Evolutionary conservation across 306 rosid species (phyloP), one percentile per base, ranked within the genome.

Genomic region (Prunus salicina): DNA sequence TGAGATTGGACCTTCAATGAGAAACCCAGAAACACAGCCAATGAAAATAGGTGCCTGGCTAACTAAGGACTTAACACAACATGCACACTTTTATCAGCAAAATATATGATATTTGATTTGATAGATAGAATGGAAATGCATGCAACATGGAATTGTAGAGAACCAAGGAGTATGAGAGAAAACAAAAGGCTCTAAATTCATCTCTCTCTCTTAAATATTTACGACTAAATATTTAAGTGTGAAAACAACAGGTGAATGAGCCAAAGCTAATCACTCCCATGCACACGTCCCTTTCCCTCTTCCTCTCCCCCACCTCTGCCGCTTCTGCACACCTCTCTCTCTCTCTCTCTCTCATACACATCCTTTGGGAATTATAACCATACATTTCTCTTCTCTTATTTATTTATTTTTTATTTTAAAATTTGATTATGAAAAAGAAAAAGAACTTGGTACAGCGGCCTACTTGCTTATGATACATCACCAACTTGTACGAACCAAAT

Each of bases 221-320:
- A 89, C 8, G 8, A 34, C 41, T 60, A 6, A 60, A 60, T 60
- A 24, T 61, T 61, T 87, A 89, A 91, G 65, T 84, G 80, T 85
- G 98, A 93, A 87, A 93, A 86, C 90, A 84, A 91, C 98, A 49
- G 73, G 56, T 93, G 96, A 88, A 82, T 87, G 92, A 84, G 74
- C 79, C 87, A 92, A 89, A 86, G 88, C 86, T 91, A 84, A 91
- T 91, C 88, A 84, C 92, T 82, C 88, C 88, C 97, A 91, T 91
- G 97, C 98, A 93, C 88, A 89, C 80, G 96, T 93, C 98, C 89
- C 88, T 93, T 91, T 93, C 98, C 62, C 67, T 78, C 86, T 83
- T 71, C 82, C 71, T 81, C 78, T 64, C 87, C 90, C 87, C 89
- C 88, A 80, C 88, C 86, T 84, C 89, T 87, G 84, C 86, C 87